Percentiles rank a stretch among this genome's conserved stretches.
Conservation (phyloP, 805 yeast genomes). For the Wickerhamomyces bovis region DNA sequence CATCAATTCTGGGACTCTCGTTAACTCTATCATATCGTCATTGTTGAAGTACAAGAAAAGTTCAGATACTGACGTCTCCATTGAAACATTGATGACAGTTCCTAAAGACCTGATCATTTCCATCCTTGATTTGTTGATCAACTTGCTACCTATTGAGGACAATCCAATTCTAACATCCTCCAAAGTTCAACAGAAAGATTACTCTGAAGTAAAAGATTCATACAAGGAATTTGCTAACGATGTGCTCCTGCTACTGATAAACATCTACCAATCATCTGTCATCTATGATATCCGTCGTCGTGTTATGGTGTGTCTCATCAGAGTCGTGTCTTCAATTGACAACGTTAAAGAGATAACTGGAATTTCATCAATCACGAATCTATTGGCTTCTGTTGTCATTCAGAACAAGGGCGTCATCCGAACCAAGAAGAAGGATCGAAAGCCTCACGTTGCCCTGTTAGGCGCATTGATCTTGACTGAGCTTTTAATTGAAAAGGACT, state of each 20-base stretch:
- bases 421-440: slow-evolving; percentile 12
- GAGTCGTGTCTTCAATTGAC: slow-evolving; percentile 41
- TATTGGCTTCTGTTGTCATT: slow-evolving; percentile 57
- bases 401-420: slow-evolving; percentile 37
- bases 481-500: slow-evolving; percentile 36
- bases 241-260: slow-evolving; percentile 48
- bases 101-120: slow-evolving; percentile 60
- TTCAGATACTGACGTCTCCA: slow-evolving; percentile 33
- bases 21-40: slow-evolving; percentile 41
- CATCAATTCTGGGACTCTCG: slow-evolving; percentile 42
- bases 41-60: slow-evolving; percentile 44
- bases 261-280: slow-evolving; percentile 67
- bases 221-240: slow-evolving; percentile 35
- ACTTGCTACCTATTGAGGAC: slow-evolving; percentile 46
- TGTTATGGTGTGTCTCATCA: slow-evolving; percentile 45
- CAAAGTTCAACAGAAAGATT: slow-evolving; percentile 17
- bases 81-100: slow-evolving; percentile 67
- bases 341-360: slow-evolving; percentile 27
- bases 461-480: slow-evolving; percentile 47
- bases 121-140: slow-evolving; percentile 48
- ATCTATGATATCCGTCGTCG: slow-evolving; percentile 58
- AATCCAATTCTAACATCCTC: slow-evolving; percentile 22
- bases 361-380: slow-evolving; percentile 35
- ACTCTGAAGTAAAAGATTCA: slow-evolving; percentile 21
- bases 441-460: slow-evolving; percentile 36